Conservation (phyloP, 768 basidiomycete species). For the Tylopilus felleus region DNA sequence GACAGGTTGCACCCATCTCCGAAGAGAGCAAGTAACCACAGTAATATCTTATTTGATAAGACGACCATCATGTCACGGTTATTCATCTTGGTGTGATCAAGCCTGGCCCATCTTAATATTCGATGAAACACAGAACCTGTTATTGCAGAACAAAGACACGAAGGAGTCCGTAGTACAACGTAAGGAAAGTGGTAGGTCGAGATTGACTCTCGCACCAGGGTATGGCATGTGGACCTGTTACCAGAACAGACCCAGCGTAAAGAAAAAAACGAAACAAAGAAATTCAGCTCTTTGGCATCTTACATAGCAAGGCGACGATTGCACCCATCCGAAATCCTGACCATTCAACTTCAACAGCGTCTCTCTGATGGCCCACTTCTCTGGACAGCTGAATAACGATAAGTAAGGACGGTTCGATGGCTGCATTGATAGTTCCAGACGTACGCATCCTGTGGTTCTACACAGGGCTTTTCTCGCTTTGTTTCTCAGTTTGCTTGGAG, state of each 20-base stretch:
- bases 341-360: neutral
- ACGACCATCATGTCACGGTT: no score
- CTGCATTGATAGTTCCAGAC: neutral
- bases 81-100: neutral
- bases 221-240: neutral
- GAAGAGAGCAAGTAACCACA: no score
- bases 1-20: no score
- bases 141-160: neutral
- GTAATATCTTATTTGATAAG: no score
- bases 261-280: neutral
- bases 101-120: neutral
- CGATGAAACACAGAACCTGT: neutral
- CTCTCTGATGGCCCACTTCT: neutral
- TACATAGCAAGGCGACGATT: neutral
- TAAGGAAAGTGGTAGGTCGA: neutral
- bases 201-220: neutral
- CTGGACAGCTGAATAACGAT: neutral
- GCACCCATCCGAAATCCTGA: neutral
- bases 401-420: neutral
- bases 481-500: conserved; percentile 8
- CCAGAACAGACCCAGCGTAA: neutral
- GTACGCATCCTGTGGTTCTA: neutral
- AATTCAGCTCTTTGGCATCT: neutral
- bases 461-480: conserved; percentile 4
- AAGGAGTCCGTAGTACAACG: neutral